Evolutionary conservation across 1,139 yeast species (phyloP).

Genomic region (Suhomyces bokatorum): DNA sequence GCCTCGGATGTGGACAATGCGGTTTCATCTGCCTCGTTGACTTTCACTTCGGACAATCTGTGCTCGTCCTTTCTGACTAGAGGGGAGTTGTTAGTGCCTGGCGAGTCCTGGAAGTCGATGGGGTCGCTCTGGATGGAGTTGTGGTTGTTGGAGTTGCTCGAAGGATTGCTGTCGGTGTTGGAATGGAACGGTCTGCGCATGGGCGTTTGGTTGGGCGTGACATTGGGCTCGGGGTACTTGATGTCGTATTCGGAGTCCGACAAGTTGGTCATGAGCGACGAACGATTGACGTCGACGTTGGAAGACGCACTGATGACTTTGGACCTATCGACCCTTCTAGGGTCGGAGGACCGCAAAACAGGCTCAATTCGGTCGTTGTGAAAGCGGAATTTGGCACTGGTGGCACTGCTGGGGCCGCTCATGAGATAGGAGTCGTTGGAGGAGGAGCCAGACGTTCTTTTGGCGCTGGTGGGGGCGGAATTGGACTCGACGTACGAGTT

Average conservation of each 20-base stretch:
- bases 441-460: conserved; percentile 8
- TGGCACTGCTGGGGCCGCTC: conserved; percentile 12
- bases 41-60: conserved; percentile 1
- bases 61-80: neutral
- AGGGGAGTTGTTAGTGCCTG: conserved; percentile 1
- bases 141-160: conserved; percentile 5
- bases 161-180: conserved; percentile 3
- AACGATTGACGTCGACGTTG: conserved; percentile 19
- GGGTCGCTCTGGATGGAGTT: conserved; percentile 10
- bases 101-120: conserved; percentile 7
- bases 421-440: conserved; percentile 7
- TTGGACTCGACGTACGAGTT: conserved; percentile 6
- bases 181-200: conserved; percentile 8
- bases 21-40: conserved; percentile 8
- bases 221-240: conserved; percentile 25
- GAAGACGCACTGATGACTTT: conserved; percentile 23
- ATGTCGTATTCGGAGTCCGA: conserved; percentile 17
- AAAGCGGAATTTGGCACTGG: conserved; percentile 15
- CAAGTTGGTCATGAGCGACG: conserved; percentile 16
- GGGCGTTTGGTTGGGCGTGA: conserved; percentile 21
- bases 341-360: conserved; percentile 9
- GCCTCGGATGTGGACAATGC: conserved; percentile 5
- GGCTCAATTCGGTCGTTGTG: conserved; percentile 17
- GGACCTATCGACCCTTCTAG: conserved; percentile 13
- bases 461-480: conserved; percentile 6